Conservation (phyloP, 2,329 filamentous ascomycete species). For the Curvularia verruculosa region DNA sequence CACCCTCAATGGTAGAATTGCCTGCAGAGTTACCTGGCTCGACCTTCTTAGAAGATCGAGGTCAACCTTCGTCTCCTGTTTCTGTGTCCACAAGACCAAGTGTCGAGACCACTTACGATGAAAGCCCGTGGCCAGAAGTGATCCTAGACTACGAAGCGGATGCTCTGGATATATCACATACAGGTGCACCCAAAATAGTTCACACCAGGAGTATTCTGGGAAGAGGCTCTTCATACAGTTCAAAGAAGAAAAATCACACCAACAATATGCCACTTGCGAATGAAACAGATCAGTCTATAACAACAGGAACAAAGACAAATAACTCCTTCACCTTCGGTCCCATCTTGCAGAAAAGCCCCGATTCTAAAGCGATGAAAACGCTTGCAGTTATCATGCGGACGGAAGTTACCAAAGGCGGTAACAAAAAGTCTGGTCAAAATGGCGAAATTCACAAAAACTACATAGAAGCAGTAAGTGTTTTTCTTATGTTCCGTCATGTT, state of each 20-base stretch:
- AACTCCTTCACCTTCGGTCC: conserved; percentile 29
- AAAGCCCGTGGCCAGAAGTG: conserved; percentile 12
- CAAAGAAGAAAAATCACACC: conserved; percentile 38
- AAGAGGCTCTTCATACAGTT: conserved; percentile 21
- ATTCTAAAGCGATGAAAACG: conserved; percentile 25
- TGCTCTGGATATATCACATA: conserved; percentile 3
- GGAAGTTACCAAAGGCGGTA: conserved; percentile 26
- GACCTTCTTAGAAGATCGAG: conserved; percentile 44
- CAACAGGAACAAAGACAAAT: conserved; percentile 34
- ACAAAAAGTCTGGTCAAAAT: conserved; percentile 20
- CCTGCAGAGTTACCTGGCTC: conserved; percentile 40
- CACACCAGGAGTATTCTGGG: conserved; percentile 26
- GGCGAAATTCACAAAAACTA: conserved; percentile 18
- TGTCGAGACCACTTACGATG: conserved; percentile 20
- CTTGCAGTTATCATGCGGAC: conserved; percentile 33
- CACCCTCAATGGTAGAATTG: conserved; percentile 48
- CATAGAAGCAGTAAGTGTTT: conserved; percentile 41
- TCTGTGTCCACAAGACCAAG: conserved; percentile 19
- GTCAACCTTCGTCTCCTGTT: conserved; percentile 29
- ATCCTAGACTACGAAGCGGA: background rate
- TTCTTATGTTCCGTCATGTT: conserved; percentile 28
- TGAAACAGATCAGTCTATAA: conserved; percentile 23
- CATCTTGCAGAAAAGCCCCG: conserved; percentile 27
- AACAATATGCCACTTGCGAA: conserved; percentile 29
- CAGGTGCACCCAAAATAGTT: conserved; percentile 21